phyloP scores from a whole-genome alignment of 495 filamentous ascomycete genomes.

The Neurospora terricola region DNA sequence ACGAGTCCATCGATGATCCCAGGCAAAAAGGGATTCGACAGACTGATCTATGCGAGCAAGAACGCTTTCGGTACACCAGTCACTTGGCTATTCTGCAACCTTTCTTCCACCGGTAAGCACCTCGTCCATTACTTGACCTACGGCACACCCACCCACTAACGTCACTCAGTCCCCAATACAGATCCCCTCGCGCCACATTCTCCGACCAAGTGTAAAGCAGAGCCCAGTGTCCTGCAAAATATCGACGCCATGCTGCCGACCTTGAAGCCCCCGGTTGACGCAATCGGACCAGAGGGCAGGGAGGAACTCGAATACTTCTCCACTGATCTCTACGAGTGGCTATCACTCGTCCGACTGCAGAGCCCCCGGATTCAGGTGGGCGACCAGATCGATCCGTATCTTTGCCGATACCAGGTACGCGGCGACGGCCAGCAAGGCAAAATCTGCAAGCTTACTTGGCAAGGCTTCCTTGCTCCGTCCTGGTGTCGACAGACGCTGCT shows the following conservation, averaged over 20 bases:
- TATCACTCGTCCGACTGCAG: constrained; percentile 59
- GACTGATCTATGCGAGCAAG: constrained; percentile 73
- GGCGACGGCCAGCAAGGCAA: constrained; percentile 24
- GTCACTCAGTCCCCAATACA: constrained; percentile 25
- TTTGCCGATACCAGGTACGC: constrained; percentile 71
- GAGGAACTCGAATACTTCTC: constrained; percentile 50
- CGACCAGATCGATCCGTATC: constrained; percentile 71
- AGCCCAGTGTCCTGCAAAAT: constrained; percentile 20
- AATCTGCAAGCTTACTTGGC: constrained; percentile 43
- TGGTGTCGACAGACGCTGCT: constrained; percentile 35
- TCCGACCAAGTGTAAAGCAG: constrained; percentile 38
- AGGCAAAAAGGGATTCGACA: constrained; percentile 85
- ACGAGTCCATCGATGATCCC: constrained; percentile 72
- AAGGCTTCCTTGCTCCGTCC: constrained; percentile 38
- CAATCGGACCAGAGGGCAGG: constrained; percentile 22
- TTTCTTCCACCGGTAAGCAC: constrained; percentile 31
- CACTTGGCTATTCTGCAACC: constrained; percentile 75
- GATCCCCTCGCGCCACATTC: constrained; percentile 45
- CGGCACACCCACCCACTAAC: constrained; percentile 8
- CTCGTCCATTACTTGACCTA: neutral
- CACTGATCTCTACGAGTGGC: constrained; percentile 70
- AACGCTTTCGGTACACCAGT: constrained; percentile 64
- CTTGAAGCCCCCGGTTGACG: constrained; percentile 32
- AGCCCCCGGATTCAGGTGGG: constrained; percentile 58
- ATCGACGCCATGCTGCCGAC: constrained; percentile 38